Evolutionary conservation across 2,329 filamentous ascomycete genomes (phyloP).

Genomic region (Monosporascus ibericus): DNA sequence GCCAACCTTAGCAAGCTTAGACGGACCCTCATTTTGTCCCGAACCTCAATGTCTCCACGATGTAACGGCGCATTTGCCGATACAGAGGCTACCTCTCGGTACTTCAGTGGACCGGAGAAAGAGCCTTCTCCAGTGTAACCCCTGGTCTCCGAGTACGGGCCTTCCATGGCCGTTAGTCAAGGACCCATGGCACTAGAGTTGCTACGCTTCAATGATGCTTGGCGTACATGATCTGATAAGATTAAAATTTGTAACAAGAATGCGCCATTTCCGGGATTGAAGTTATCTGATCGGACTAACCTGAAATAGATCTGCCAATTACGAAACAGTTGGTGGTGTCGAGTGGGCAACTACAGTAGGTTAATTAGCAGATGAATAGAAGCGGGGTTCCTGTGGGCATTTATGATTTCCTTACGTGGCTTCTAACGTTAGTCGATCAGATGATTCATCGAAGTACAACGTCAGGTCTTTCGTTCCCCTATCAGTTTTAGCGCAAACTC

Average conservation of each 20-base stretch:
- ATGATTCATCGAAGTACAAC: neutral
- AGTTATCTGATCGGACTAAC: slow-evolving; percentile 5
- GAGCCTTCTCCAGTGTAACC: neutral
- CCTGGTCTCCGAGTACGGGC: neutral
- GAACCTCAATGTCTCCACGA: neutral
- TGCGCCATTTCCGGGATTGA: neutral
- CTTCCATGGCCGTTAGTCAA: neutral
- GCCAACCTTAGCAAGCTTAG: neutral
- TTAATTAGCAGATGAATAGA: too few relatives aligned
- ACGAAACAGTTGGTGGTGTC: too few relatives aligned
- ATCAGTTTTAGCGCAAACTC: too few relatives aligned
- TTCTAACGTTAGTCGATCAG: neutral
- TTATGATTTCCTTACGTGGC: neutral
- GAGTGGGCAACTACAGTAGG: too few relatives aligned
- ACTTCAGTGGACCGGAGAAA: neutral
- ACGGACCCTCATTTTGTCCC: neutral
- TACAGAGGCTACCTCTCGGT: neutral
- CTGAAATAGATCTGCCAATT: neutral
- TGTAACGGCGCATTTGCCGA: neutral
- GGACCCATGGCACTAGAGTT: neutral
- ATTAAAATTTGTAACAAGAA: slow-evolving; percentile 13
- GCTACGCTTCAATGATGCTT: slow-evolving; percentile 4
- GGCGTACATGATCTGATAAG: slow-evolving; percentile 28
- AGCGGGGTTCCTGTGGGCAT: neutral
- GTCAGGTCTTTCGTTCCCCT: neutral